Percentiles rank a stretch among this genome's conserved stretches.
phyloP scores from a whole-genome alignment of 148 eudicot genomes.

The Vaccinium vitisidaea region DNA sequence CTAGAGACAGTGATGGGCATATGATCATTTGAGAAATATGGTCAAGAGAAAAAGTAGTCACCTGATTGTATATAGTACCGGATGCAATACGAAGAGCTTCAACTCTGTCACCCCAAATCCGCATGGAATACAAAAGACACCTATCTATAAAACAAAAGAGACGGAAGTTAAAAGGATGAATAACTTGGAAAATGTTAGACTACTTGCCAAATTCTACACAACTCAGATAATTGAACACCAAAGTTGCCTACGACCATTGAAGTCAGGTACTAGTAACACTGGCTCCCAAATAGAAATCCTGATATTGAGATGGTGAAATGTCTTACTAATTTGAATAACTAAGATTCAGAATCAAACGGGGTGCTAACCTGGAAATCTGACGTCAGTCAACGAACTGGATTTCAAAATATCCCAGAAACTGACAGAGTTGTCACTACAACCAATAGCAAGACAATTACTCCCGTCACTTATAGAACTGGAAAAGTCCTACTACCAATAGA shows the following conservation, averaged over 20 bases:
- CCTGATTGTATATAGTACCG: conserved; percentile 95
- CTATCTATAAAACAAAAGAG: conserved; percentile 48
- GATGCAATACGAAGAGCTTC: conserved; percentile 68
- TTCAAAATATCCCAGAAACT: conserved; percentile 59
- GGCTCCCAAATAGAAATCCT: neutral
- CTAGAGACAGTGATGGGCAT: neutral
- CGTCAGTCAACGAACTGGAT: conserved; percentile 33
- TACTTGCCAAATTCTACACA: neutral
- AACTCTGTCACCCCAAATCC: conserved; percentile 60
- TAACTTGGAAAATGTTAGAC: neutral
- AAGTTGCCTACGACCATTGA: neutral
- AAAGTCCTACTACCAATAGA: conserved; percentile 41
- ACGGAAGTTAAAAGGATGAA: neutral
- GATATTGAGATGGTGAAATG: neutral
- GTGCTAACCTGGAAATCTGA: conserved; percentile 59
- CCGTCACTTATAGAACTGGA: conserved; percentile 27
- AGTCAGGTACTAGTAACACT: neutral
- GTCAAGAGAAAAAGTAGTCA: conserved; percentile 19
- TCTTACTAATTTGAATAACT: neutral
- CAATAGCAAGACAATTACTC: conserved; percentile 58
- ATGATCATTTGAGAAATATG: neutral
- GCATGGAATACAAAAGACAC: conserved; percentile 91
- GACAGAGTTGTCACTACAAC: conserved; percentile 83
- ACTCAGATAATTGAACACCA: neutral
- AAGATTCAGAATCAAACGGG: conserved; percentile 9